Evolutionary conservation across 306 rosid species (phyloP), one percentile per base, ranked within the genome.

Genomic region (Hippophae gyantsensis): DNA sequence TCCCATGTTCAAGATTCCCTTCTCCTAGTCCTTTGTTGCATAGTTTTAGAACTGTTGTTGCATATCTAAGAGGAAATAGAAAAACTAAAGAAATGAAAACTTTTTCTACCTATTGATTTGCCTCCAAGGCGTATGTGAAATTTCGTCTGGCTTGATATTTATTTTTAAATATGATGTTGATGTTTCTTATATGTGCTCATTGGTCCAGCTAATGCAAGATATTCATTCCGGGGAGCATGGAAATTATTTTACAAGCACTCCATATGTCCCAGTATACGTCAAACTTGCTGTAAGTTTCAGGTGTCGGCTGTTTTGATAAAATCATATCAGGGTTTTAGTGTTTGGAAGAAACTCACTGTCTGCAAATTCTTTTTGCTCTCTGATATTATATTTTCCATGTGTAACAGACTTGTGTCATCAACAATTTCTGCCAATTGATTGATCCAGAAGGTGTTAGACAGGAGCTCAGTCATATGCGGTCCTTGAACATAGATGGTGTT

Each of bases 381-480:
- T 13, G 53, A 6, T 49, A 49, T n/a, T 18, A 4, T n/a, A 49
- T 49, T 49, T 49, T 13, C 7, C 14, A 10, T 49, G 53, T 6
- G 53, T 77, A 72, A 72, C 87, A 92, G 99, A 82, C 81, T 72
- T 86, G 84, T 72, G 69, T 78, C 59, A 62, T 92, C 51, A 84
- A 81, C 82, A 85, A 88, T 67, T 87, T 76, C 72, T 79, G 99
- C 74, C 95, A 85, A 73, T 82, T 92, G 83, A 76, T 87, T 73
- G 93, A 87, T 77, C 93, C 93, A 54, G 89, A 82, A 43, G 84
- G 95, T 63, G 72, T 83, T 56, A 83, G 83, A 63, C 86, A 76
- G 77, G 95, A 88, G 83, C 78, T 92, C 54, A 73, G 80, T 61
- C 89, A 80, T 73, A 64, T 85, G 63, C 80, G 85, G 74, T 79